Conservation (phyloP, 345 rosid genomes). For the Euphorbia pulcherrima region DNA sequence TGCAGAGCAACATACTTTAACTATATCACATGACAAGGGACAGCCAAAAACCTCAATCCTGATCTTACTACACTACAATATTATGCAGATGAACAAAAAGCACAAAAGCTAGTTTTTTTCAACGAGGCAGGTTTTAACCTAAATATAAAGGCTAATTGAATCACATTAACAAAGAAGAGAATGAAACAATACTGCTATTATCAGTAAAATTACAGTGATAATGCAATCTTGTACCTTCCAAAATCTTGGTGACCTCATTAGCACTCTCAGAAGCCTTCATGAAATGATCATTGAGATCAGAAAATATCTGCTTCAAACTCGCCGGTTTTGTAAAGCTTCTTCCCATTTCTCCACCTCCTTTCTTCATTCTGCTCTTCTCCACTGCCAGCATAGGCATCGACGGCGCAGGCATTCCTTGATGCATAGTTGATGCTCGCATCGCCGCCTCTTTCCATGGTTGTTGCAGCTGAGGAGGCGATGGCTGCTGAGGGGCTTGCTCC, state of each 20-base stretch:
- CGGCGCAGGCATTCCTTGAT: conserved; percentile 25
- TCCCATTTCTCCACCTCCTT: conserved; percentile 21
- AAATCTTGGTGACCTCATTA: conserved; percentile 85
- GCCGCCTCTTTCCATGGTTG: conserved; percentile 7
- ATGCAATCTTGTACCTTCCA: conserved; percentile 91
- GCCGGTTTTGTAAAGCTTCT: conserved; percentile 15
- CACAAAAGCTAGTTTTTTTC: not conserved
- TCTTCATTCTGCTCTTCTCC: conserved; percentile 44
- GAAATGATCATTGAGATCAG: conserved; percentile 79
- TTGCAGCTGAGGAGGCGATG: conserved; percentile 26
- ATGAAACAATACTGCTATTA: conserved; percentile 55
- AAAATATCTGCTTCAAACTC: conserved; percentile 51
- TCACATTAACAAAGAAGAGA: not conserved
- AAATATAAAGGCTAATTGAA: not conserved
- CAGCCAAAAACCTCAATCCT: conserved; percentile 8
- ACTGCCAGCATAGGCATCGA: conserved; percentile 23
- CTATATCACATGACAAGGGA: not conserved
- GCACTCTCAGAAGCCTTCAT: conserved; percentile 88
- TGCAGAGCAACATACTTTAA: not conserved
- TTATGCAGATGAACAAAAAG: not conserved
- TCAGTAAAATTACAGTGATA: conserved; percentile 99
- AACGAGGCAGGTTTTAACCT: not conserved
- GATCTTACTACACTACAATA: not conserved
- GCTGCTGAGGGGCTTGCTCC: conserved; percentile 12
- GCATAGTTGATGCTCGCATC: conserved; percentile 54